A percentile compares a stretch with the other conserved stretches of the same genome.
Evolutionary conservation across 2,329 filamentous ascomycete species (phyloP).

Genomic region (Dothistroma pini): DNA sequence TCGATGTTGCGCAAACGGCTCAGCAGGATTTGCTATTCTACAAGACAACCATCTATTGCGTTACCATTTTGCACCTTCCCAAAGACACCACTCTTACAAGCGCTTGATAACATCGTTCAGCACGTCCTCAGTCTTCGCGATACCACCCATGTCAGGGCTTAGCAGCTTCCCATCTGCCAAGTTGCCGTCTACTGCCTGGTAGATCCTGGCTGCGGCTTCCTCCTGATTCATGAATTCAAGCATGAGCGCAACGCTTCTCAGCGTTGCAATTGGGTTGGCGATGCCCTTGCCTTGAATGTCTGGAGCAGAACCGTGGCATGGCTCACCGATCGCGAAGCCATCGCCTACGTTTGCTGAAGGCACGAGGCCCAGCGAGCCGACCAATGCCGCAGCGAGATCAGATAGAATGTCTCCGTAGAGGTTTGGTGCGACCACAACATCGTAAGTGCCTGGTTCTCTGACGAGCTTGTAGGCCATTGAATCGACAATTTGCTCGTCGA

Average conservation of each 20-base stretch:
- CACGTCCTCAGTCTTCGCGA: slow-evolving; percentile 79
- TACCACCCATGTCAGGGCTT: slow-evolving; percentile 86
- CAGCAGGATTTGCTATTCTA: background rate
- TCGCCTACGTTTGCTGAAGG: slow-evolving; percentile 94
- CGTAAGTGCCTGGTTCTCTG: slow-evolving; percentile 90
- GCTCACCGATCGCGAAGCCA: slow-evolving; percentile 93
- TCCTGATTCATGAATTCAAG: slow-evolving; percentile 91
- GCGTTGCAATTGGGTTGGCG: slow-evolving; percentile 93
- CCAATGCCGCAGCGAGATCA: slow-evolving; percentile 89
- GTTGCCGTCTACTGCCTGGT: slow-evolving; percentile 86
- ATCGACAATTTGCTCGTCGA: slow-evolving; percentile 97
- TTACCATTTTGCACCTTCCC: background rate
- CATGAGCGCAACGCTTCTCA: slow-evolving; percentile 89
- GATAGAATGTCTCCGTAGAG: slow-evolving; percentile 96
- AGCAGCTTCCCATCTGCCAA: slow-evolving; percentile 77
- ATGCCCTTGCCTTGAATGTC: slow-evolving; percentile 92
- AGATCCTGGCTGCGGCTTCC: slow-evolving; percentile 81
- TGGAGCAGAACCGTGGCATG: slow-evolving; percentile 92
- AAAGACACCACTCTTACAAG: slow-evolving; percentile 51
- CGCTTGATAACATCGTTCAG: slow-evolving; percentile 80
- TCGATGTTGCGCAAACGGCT: background rate
- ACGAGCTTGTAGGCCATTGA: slow-evolving; percentile 99
- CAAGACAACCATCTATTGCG: background rate
- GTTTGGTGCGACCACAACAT: slow-evolving; percentile 96
- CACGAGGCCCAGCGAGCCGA: slow-evolving; percentile 87